Percentiles rank a stretch among this genome's conserved stretches.
Conservation (phyloP, 1,139 yeast species). For the Sugiyamaella castrensis region DNA sequence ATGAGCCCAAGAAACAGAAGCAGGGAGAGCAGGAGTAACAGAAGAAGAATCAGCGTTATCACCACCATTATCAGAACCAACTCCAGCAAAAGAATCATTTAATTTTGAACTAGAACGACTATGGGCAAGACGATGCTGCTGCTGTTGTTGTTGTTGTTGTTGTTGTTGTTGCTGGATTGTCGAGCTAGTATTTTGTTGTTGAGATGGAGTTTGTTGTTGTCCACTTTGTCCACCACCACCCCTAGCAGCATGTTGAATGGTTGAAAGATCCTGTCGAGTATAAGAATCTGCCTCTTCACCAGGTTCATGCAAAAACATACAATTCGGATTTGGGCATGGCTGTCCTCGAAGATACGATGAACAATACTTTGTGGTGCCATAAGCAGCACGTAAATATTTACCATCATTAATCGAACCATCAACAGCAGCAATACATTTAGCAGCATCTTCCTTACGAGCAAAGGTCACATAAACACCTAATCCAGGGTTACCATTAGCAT, state of each 20-base stretch:
- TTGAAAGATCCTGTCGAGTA: conserved; percentile 86
- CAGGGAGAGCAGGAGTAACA: conserved; percentile 34
- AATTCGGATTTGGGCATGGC: conserved; percentile 96
- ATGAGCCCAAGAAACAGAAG: conserved; percentile 43
- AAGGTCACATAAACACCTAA: conserved; percentile 96
- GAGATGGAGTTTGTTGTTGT: conserved; percentile 25
- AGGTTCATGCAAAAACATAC: conserved; percentile 98
- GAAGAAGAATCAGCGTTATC: conserved; percentile 15
- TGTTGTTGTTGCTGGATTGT: conserved; percentile 17
- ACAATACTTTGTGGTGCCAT: conserved; percentile 98
- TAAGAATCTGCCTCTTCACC: conserved; percentile 99
- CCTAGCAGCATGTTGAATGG: conserved; percentile 53
- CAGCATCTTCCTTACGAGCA: conserved; percentile 90
- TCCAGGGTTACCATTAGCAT: conserved; percentile 59
- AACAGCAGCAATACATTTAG: conserved; percentile 84
- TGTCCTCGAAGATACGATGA: conserved; percentile 92
- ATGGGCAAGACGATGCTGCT: conserved; percentile 30
- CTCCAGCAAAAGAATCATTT: conserved; percentile 31
- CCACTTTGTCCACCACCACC: conserved; percentile 14
- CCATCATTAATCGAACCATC: conserved; percentile 96
- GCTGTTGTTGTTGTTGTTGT: conserved; percentile 24
- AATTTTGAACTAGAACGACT: conserved; percentile 36
- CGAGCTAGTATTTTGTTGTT: conserved; percentile 3
- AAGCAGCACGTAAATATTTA: conserved; percentile 81
- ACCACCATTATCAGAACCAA: conserved; percentile 17